A percentile compares a stretch with the other conserved stretches of the same genome.
phyloP scores from a whole-genome alignment of 192 early-diverging fungal species.

The Chytriomyces sp. region DNA sequence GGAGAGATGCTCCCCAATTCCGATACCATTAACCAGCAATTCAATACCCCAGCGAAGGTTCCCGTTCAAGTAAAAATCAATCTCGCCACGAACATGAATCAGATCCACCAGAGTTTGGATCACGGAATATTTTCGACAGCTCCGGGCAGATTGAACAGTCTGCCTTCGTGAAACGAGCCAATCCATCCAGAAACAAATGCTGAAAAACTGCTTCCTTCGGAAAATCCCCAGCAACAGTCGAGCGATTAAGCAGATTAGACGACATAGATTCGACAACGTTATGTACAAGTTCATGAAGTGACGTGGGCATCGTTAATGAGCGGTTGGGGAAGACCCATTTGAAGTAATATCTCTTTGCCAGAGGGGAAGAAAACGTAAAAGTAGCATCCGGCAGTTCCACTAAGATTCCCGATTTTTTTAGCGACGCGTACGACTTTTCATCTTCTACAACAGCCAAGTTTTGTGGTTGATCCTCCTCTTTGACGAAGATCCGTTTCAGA shows the following conservation, averaged over 20 bases:
- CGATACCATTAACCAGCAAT: constrained; percentile 28
- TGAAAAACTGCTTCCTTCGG: constrained; percentile 26
- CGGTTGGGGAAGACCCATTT: constrained; percentile 39
- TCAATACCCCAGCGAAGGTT: constrained; percentile 34
- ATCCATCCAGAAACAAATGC: constrained; percentile 25
- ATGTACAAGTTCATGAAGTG: constrained; percentile 35
- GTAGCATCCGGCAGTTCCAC: constrained; percentile 3
- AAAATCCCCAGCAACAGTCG: constrained; percentile 22
- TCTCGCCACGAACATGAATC: constrained; percentile 29
- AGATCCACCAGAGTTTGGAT: constrained; percentile 5
- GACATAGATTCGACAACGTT: constrained; percentile 33
- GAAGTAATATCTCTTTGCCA: constrained; percentile 41
- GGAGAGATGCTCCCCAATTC: constrained; percentile 25
- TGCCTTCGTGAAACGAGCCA: constrained; percentile 22
- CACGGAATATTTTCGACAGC: constrained; percentile 29
- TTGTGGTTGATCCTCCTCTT: constrained; percentile 2
- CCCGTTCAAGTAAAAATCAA: constrained; percentile 40
- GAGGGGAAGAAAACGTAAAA: constrained; percentile 36
- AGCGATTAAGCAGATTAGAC: constrained; percentile 23
- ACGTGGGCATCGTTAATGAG: constrained; percentile 29
- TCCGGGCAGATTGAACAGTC: constrained; percentile 30
- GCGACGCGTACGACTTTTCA: neutral
- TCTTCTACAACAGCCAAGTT: constrained; percentile 8
- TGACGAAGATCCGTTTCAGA: constrained; percentile 27
- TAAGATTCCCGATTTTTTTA: constrained; percentile 34